A percentile compares a stretch with the other conserved stretches of the same genome.
Conservation (phyloP, 164 flowering plant species). For the Taxillus chinensis region DNA sequence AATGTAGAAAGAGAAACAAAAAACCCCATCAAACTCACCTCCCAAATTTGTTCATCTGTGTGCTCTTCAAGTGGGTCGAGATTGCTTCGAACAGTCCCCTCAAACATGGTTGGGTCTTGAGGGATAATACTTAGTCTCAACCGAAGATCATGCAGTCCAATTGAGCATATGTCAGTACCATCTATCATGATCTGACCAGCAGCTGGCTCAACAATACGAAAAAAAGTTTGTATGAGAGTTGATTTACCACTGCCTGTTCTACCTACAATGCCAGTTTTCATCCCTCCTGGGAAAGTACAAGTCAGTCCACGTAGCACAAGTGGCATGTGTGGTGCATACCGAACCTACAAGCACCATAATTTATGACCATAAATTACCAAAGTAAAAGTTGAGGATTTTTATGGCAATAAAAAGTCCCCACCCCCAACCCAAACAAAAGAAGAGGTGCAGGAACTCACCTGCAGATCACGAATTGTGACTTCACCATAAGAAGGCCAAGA, state of each 20-base stretch:
- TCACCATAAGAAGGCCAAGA: slow-evolving; percentile 61
- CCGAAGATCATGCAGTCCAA: slow-evolving; percentile 74
- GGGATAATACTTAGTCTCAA: slow-evolving; percentile 75
- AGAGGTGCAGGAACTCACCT: slow-evolving; percentile 26
- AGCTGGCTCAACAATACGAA: slow-evolving; percentile 62
- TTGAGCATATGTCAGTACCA: slow-evolving; percentile 43
- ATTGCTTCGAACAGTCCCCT: slow-evolving; percentile 68
- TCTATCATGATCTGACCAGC: slow-evolving; percentile 52
- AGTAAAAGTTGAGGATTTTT: too few species aligned
- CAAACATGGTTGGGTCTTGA: slow-evolving; percentile 90
- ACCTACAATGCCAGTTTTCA: slow-evolving; percentile 75
- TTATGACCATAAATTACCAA: too few species aligned
- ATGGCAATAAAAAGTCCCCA: too few species aligned
- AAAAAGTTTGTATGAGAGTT: slow-evolving; percentile 69
- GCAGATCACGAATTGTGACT: slow-evolving; percentile 41
- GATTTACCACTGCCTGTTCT: slow-evolving; percentile 87
- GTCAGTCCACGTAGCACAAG: slow-evolving; percentile 65
- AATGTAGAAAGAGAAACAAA: too few species aligned
- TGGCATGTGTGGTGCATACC: slow-evolving; percentile 77
- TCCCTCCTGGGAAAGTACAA: slow-evolving; percentile 63
- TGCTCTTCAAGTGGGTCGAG: slow-evolving; percentile 76
- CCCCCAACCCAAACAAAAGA: neutral
- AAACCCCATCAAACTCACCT: slow-evolving; percentile 27
- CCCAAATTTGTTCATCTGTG: slow-evolving; percentile 72
- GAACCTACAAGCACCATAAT: slow-evolving; percentile 33